A percentile compares a stretch with the other conserved stretches of the same genome.
phyloP scores from a whole-genome alignment of 2,329 filamentous ascomycete species.

The Blastomyces emzantsi region DNA sequence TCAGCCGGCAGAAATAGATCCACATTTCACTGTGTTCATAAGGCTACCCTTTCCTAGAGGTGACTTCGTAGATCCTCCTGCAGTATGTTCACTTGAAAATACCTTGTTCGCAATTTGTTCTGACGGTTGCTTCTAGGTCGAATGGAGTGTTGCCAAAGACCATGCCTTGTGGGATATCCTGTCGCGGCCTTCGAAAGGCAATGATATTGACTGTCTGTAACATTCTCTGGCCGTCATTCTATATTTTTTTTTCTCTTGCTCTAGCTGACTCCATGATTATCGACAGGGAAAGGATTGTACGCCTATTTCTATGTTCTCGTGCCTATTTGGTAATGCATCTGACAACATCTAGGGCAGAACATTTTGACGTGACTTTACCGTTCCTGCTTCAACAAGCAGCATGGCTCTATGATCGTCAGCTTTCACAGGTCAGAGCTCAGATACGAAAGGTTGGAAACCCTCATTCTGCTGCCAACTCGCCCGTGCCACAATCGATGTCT shows the following conservation, averaged over 20 bases:
- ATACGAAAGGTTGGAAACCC: slow-evolving; percentile 57
- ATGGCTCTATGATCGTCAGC: slow-evolving; percentile 85
- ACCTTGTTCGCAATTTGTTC: slow-evolving; percentile 10
- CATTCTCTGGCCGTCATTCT: not conserved
- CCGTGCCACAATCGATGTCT: slow-evolving; percentile 35
- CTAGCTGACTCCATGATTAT: slow-evolving; percentile 5
- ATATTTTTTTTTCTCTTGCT: not conserved
- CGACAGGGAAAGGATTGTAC: slow-evolving; percentile 66
- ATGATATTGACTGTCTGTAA: slow-evolving; percentile 71
- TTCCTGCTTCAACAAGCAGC: slow-evolving; percentile 91
- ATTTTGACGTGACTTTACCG: slow-evolving; percentile 75
- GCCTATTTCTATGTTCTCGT: not conserved
- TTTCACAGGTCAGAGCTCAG: slow-evolving; percentile 81
- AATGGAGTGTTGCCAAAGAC: slow-evolving; percentile 84
- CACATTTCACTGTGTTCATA: slow-evolving; percentile 63
- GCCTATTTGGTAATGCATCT: not conserved
- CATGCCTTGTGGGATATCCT: slow-evolving; percentile 83
- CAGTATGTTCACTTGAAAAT: slow-evolving; percentile 45
- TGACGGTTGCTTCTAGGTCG: slow-evolving; percentile 49
- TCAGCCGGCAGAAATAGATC: slow-evolving; percentile 8
- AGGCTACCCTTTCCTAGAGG: slow-evolving; percentile 81
- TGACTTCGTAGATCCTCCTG: slow-evolving; percentile 82
- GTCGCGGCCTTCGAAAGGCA: slow-evolving; percentile 67
- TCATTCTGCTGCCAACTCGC: slow-evolving; percentile 36
- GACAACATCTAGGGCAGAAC: slow-evolving; percentile 48